Evolutionary conservation across 208 protist genomes (phyloP).

Genomic region (Blechomonas ayalai): DNA sequence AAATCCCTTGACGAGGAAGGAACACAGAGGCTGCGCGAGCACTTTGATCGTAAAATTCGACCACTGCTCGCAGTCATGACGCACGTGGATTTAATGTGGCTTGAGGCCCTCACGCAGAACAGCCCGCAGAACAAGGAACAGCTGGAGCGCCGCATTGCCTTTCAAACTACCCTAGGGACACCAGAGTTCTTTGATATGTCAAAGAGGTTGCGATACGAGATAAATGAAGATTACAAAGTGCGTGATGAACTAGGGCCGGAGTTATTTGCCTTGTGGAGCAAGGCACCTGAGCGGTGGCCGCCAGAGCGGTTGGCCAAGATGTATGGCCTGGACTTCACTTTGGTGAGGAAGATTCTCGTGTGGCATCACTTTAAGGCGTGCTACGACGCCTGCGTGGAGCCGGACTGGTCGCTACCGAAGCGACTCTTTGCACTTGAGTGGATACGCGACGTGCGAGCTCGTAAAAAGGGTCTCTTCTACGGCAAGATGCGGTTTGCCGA

Average conservation of each 20-base stretch:
- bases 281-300: constrained; percentile 90
- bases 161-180: constrained; percentile 88
- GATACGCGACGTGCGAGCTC: constrained; percentile 86
- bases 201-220: constrained; percentile 85
- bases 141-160: constrained; percentile 82
- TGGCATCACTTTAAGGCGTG: constrained; percentile 93
- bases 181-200: constrained; percentile 93
- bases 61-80: constrained; percentile 90
- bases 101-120: constrained; percentile 90
- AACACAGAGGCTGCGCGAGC: constrained; percentile 84
- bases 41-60: constrained; percentile 89
- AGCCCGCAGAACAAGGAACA: constrained; percentile 80
- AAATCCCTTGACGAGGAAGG: constrained; percentile 89
- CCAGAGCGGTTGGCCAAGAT: constrained; percentile 91
- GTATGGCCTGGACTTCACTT: constrained; percentile 91
- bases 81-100: constrained; percentile 86
- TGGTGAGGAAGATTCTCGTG: constrained; percentile 89
- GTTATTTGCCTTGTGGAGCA: constrained; percentile 90
- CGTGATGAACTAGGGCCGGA: constrained; percentile 91
- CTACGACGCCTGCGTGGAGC: constrained; percentile 92
- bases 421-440: constrained; percentile 90
- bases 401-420: constrained; percentile 90
- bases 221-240: constrained; percentile 93
- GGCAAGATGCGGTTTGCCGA: constrained; percentile 91
- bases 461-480: constrained; percentile 89